Conservation (phyloP, 2,329 filamentous ascomycete genomes). For the Pezicula carpinea region DNA sequence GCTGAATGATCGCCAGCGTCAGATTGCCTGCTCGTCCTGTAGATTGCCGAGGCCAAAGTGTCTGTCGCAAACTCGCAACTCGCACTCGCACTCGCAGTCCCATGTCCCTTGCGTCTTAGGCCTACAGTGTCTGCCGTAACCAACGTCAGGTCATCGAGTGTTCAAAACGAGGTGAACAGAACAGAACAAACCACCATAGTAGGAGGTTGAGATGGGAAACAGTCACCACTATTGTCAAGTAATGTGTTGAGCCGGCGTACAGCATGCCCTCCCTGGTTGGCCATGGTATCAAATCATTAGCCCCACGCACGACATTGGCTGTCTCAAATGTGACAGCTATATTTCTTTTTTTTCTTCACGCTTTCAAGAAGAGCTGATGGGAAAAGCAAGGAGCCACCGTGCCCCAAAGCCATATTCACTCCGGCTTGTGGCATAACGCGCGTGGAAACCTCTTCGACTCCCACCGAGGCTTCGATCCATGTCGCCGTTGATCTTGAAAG, state of each 20-base stretch:
- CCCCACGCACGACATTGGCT: neutral
- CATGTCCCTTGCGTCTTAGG: neutral
- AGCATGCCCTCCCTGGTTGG: neutral
- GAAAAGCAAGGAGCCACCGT: neutral
- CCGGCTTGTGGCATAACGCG: neutral
- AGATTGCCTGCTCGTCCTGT: too few species aligned
- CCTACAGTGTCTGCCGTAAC: neutral
- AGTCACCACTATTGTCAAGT: neutral
- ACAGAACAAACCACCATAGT: neutral
- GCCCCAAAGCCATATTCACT: neutral
- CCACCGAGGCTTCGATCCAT: neutral
- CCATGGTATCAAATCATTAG: too few species aligned
- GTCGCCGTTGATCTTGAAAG: neutral
- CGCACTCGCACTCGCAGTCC: too few species aligned
- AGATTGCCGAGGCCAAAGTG: too few species aligned
- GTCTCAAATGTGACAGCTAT: constrained; percentile 1
- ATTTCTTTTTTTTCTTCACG: constrained; percentile 1
- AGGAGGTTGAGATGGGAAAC: neutral
- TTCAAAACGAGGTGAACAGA: neutral
- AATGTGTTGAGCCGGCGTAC: neutral
- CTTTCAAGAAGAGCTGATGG: constrained; percentile 2
- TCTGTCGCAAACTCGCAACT: too few species aligned
- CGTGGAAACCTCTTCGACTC: neutral
- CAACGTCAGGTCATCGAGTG: neutral
- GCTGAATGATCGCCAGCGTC: too few species aligned